Evolutionary conservation across 2,329 filamentous ascomycete species (phyloP).

Genomic region (Pseudocercospora macadamiae): DNA sequence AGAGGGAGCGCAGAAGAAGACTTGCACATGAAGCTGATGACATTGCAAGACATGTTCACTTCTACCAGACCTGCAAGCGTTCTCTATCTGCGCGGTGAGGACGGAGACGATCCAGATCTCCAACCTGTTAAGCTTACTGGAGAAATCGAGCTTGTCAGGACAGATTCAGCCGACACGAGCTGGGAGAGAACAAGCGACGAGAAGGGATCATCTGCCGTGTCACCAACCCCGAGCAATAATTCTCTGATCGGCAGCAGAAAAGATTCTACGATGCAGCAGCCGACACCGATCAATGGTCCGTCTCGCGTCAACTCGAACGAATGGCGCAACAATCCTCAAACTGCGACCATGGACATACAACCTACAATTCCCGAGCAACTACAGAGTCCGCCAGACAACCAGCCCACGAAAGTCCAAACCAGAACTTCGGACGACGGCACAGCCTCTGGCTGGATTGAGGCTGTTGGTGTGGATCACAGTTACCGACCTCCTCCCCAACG

Average conservation of each 20-base stretch:
- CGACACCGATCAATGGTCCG: constrained; percentile 46
- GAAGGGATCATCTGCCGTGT: constrained; percentile 59
- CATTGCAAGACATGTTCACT: constrained; percentile 84
- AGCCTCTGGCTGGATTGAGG: constrained; percentile 84
- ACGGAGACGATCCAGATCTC: constrained; percentile 76
- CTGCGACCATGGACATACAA: constrained; percentile 55
- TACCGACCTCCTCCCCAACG: constrained; percentile 80
- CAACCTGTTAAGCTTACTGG: constrained; percentile 75
- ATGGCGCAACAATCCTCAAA: constrained; percentile 56
- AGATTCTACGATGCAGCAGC: constrained; percentile 48
- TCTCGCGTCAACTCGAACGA: constrained; percentile 53
- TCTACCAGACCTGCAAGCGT: constrained; percentile 79
- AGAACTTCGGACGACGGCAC: constrained; percentile 65
- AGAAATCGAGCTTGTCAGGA: constrained; percentile 62
- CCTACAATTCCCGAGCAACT: constrained; percentile 46
- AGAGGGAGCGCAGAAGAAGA: constrained; percentile 64
- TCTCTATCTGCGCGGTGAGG: constrained; percentile 75
- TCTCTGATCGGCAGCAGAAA: constrained; percentile 46
- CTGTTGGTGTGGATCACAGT: constrained; percentile 81
- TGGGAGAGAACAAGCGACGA: constrained; percentile 55
- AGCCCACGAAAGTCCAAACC: constrained; percentile 58
- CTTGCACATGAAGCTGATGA: constrained; percentile 75
- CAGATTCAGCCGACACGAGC: constrained; percentile 49
- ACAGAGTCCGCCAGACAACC: constrained; percentile 52
- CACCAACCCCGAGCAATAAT: constrained; percentile 53